Percentiles rank a stretch among this genome's conserved stretches.
These are phyloP conservation scores for Cercospora zeina DNA, from an alignment of 2,329 filamentous ascomycete species.

Conservation along the genomic window DNA sequence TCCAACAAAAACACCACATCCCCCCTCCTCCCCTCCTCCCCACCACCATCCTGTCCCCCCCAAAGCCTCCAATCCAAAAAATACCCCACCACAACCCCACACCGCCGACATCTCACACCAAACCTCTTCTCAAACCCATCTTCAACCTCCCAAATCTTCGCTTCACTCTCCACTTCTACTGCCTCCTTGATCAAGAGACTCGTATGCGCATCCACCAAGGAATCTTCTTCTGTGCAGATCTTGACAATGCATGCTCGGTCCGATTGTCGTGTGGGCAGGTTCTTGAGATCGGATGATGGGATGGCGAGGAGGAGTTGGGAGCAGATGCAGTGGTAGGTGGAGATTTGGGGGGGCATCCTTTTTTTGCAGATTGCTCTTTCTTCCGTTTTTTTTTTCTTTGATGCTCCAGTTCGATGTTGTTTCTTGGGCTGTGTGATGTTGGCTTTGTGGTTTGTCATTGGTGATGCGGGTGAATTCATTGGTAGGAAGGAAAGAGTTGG, in stretches of 20 bases:
- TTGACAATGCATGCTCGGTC: conserved; percentile 62
- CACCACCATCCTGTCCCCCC: conserved; percentile 33
- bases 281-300: conserved; percentile 52
- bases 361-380: background rate
- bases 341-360: conserved; percentile 11
- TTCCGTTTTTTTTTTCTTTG: background rate
- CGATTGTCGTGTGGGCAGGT: conserved; percentile 55
- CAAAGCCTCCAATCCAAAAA: conserved; percentile 58
- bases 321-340: conserved; percentile 66
- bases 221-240: conserved; percentile 38
- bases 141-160: conserved; percentile 36
- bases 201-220: conserved; percentile 26
- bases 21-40: conserved; percentile 45
- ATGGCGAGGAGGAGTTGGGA: conserved; percentile 63
- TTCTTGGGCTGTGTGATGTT: background rate
- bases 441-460: too few relatives aligned
- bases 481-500: background rate
- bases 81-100: conserved; percentile 63
- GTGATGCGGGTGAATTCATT: background rate
- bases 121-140: conserved; percentile 69
- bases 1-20: conserved; percentile 62
- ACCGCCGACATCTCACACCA: conserved; percentile 60
- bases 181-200: conserved; percentile 26
- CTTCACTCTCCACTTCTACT: conserved; percentile 20
- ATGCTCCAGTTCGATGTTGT: background rate